phyloP scores from a whole-genome alignment of 139 green algal genomes.

The Chlorella sp. region DNA sequence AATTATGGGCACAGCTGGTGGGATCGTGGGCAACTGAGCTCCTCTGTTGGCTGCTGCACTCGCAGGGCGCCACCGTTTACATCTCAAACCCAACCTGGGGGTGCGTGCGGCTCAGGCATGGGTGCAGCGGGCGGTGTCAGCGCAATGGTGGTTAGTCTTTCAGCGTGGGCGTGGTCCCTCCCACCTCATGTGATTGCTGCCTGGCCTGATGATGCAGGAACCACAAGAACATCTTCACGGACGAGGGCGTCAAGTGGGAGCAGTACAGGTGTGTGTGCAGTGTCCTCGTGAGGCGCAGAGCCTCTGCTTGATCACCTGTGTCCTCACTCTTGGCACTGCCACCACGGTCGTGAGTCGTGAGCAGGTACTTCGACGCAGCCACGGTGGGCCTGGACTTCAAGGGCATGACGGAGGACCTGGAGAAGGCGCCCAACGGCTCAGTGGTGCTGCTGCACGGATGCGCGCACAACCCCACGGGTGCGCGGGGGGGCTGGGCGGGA shows the following conservation, averaged over 20 bases:
- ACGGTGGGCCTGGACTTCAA: conserved; percentile 94
- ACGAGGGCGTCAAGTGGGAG: conserved; percentile 82
- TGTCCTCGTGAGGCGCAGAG: not conserved
- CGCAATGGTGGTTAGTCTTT: no score
- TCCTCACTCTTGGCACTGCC: no score
- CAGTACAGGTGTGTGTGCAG: conserved; percentile 64
- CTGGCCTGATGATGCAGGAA: no score
- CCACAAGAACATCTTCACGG: conserved; percentile 93
- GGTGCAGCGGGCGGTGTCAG: no score
- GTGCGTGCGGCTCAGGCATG: no score
- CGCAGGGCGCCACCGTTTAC: conserved; percentile 52
- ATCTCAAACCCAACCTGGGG: conserved; percentile 90
- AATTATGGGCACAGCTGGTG: no score
- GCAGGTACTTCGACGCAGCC: conserved; percentile 89
- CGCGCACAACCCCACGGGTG: conserved; percentile 11
- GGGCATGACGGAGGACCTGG: conserved; percentile 88
- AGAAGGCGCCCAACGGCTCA: conserved; percentile 76
- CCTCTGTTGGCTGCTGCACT: no score
- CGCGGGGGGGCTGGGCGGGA: no score
- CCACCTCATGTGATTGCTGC: no score
- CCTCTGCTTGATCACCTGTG: not conserved
- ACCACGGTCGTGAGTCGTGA: no score
- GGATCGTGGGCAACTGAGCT: no score
- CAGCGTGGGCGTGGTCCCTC: no score
- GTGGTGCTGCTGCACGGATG: conserved; percentile 90